Base-by-base conservation (phyloP, 2,329 filamentous ascomycete species). In the Epichloe aotearoae region DNA sequence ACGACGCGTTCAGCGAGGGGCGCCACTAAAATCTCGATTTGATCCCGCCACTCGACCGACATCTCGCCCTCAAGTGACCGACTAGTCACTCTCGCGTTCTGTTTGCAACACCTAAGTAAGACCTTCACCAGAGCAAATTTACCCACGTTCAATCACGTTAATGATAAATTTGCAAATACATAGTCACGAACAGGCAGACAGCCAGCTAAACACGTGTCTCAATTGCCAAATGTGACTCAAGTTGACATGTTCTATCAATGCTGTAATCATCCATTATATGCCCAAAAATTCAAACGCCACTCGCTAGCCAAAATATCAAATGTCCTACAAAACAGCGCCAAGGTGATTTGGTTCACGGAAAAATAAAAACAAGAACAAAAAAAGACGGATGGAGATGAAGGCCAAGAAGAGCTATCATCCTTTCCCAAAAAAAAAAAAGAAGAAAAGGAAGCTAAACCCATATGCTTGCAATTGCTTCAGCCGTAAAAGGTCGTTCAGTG, bases 211-310 rank as follows among this genome's bases (percentile, higher is more conserved):
- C 3, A 30, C 8, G 26, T 30, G 10, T 30, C 26, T 30, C 26
- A 30, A 30, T 3, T 30, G 26, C 26, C 26, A 38, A 7, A 42
- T 23, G 40, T 42, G 40, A 42, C 10, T 14, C n/a, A n/a, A n/a
- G n/a, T n/a, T n/a, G n/a, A n/a, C n/a, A n/a, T n/a, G n/a, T 47
- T 15, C 45, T 47, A 51, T 51, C 44, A 23, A 34, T 48, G 46
- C 39, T 42, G 23, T 30, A 19, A 19, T 14, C 12, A 37, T 39
- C 20, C n/a, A 23, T 30, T 48, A 26, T 17, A 40, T 45, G 50
- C 50, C 39, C 33, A 40, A 20, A n/a, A 36, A 33, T 37, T 44
- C 50, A 34, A 50, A 52, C 51, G 47, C 47, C 51, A 38, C 15
- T 26, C 47, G 47, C 38, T 52, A 23, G 19, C 38, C 42, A 26